Percentiles rank a stretch among this genome's conserved stretches.
These are phyloP conservation scores for Suhomyces kilbournensis DNA, from an alignment of 805 yeast genomes.

Conservation along the genomic window DNA sequence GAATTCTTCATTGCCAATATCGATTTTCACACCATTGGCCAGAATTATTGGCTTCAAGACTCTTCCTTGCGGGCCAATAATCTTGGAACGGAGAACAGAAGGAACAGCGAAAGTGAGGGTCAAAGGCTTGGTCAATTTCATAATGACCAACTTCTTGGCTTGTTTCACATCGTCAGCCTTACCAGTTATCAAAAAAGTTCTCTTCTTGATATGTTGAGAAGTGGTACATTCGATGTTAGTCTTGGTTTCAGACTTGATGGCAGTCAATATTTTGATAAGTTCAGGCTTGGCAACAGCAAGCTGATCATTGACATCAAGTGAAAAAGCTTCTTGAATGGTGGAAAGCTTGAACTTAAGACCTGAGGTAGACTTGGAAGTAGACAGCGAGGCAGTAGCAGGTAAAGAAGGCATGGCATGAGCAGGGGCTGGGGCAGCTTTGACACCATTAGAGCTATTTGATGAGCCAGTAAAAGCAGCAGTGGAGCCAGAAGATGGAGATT, in stretches of 20 bases:
- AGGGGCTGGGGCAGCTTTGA: constrained; percentile 13
- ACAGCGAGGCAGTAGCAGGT: constrained; percentile 6
- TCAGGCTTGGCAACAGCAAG: constrained; percentile 60
- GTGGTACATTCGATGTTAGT: constrained; percentile 82
- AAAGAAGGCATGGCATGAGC: constrained; percentile 14
- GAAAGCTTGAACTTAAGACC: constrained; percentile 39
- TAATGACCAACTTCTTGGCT: constrained; percentile 75
- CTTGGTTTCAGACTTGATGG: constrained; percentile 55
- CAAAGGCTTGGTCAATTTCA: constrained; percentile 75
- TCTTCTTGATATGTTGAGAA: constrained; percentile 67
- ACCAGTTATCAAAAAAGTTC: constrained; percentile 84
- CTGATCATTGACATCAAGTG: constrained; percentile 69
- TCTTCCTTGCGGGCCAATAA: constrained; percentile 87
- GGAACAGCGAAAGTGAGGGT: constrained; percentile 64
- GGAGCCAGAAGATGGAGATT: constrained; percentile 16
- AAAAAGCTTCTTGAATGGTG: constrained; percentile 74
- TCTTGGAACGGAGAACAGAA: constrained; percentile 66
- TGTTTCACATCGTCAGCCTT: constrained; percentile 57
- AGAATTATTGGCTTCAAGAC: constrained; percentile 76
- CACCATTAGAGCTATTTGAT: constrained; percentile 12
- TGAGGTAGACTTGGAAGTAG: constrained; percentile 26
- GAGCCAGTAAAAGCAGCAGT: constrained; percentile 14
- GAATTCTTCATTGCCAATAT: constrained; percentile 50
- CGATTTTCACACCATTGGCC: constrained; percentile 64
- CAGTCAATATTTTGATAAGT: constrained; percentile 61